Percentiles rank a stretch among this genome's conserved stretches.
These are phyloP conservation scores for Microcos paniculata DNA, from an alignment of 345 rosid species.

Conservation along the genomic window DNA sequence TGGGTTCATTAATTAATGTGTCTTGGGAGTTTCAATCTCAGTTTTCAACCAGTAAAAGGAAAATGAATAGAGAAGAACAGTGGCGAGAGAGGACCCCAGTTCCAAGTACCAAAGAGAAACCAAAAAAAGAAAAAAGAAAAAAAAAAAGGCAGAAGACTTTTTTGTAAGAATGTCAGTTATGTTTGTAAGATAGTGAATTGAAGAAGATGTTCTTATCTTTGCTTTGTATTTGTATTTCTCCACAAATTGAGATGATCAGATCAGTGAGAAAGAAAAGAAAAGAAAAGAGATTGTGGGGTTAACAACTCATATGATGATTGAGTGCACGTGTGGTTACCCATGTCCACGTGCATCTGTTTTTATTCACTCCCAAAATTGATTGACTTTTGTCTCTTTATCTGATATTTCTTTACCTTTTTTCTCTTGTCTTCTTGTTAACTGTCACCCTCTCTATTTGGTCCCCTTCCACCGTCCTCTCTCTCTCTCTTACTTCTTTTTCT, in stretches of 20 bases:
- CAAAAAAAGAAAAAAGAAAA: not conserved
- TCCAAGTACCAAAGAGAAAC: not conserved
- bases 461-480: not conserved
- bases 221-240: not conserved
- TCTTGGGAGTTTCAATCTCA: constrained; percentile 27
- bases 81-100: not conserved
- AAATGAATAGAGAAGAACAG: not conserved
- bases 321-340: constrained; percentile 63
- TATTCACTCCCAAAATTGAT: constrained; percentile 42
- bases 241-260: not conserved
- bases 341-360: constrained; percentile 66
- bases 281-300: not conserved
- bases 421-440: constrained; percentile 15
- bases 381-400: constrained; percentile 30
- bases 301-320: constrained; percentile 34
- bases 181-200: constrained; percentile 29
- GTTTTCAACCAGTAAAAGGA: constrained; percentile 17
- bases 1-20: not conserved
- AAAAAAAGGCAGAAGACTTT: too few species aligned
- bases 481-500: not conserved
- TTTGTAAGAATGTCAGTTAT: constrained; percentile 41
- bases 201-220: constrained; percentile 21
- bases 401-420: constrained; percentile 8
- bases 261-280: not conserved
- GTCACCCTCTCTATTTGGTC: constrained; percentile 7